Evolutionary conservation across 1,284 basidiomycete genomes (phyloP).

Genomic region (Trametes hirsuta): DNA sequence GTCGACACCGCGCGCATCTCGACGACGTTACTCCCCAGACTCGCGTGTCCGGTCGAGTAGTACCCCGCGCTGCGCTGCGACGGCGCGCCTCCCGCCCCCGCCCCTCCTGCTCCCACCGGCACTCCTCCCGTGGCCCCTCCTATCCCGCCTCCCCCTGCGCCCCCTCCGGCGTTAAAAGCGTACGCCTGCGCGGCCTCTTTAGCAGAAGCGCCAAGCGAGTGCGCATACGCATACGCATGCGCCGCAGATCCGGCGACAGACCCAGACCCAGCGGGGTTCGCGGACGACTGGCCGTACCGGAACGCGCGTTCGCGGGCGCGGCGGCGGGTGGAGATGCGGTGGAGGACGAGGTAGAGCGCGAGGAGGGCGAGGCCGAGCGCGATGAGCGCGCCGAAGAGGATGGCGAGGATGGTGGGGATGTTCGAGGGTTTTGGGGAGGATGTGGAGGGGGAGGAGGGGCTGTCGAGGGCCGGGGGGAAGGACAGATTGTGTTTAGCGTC

Average conservation of each 20-base stretch:
- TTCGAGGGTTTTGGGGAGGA: conserved; percentile 8
- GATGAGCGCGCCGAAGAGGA: conserved; percentile 27
- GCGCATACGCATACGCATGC: too few species aligned
- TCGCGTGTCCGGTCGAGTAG: conserved; percentile 5
- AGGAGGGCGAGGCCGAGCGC: conserved; percentile 19
- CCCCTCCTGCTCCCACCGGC: neutral
- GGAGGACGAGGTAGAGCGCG: conserved; percentile 19
- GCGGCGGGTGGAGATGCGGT: conserved; percentile 15
- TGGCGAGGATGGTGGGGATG: conserved; percentile 26
- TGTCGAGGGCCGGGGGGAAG: neutral
- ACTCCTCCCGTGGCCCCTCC: too few species aligned
- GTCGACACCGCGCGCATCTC: conserved; percentile 13
- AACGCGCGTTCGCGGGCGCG: conserved; percentile 28
- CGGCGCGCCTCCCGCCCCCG: conserved; percentile 8
- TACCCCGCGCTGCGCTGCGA: neutral
- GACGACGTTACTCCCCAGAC: conserved; percentile 3
- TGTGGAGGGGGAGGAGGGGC: neutral
- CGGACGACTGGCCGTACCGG: conserved; percentile 28
- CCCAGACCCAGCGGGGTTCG: conserved; percentile 11
- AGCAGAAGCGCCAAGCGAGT: neutral
- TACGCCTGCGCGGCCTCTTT: neutral
- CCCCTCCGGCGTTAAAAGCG: neutral
- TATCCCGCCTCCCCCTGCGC: too few species aligned
- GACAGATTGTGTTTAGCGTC: neutral
- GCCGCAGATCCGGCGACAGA: neutral